Base-by-base conservation (phyloP, 2,329 filamentous ascomycete genomes). In the Pseudogymnoascus sp. region DNA sequence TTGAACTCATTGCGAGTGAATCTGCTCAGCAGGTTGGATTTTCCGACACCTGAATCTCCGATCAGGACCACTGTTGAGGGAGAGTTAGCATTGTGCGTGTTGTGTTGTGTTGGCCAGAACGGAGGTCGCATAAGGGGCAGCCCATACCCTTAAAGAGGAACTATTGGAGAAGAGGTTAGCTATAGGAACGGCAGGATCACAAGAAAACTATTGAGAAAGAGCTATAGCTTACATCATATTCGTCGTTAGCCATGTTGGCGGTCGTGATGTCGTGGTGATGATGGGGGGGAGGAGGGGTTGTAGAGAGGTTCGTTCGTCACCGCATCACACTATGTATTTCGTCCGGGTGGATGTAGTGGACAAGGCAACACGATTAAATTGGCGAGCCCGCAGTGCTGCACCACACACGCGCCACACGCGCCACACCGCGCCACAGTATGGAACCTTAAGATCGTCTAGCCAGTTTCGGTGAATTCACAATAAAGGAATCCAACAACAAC, bases 1-100 rank as follows among this genome's bases (percentile, higher is more conserved):
- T 97, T 97, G 89, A 99, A 99, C 81, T 99, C 94, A 79, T 99
- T 97, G 76, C 94, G 92, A 72, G 94, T 97, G 86, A 99, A 99
- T 79, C 95, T 90, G 81, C 92, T 97, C 80, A 99, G 84, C 72
- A 99, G 91, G 81, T 99, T 99, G 82, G 94, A 99, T 84, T 99
- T 99, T 82, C 94, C 94, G 79, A 99, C 94, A 73, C 94, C 94
- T 70, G 92, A 97, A 81, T 99, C 94, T 86, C 94, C 94, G 77
- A 99, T 99, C 78, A 99, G 84, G 76, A 99, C 94, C 76, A 97
- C 93, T 96, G 74, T 61, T 67, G 64, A 64, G 60, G 62, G 62
- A 60, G 63, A 62, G 72, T 70, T 70, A 73, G 72, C 67, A 70
- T 68, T 65, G 66, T 61, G 64, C 55, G 63, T 25, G 72, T 67